Conservation (phyloP, 208 protist genomes). For the Angomonas ambiguus region DNA sequence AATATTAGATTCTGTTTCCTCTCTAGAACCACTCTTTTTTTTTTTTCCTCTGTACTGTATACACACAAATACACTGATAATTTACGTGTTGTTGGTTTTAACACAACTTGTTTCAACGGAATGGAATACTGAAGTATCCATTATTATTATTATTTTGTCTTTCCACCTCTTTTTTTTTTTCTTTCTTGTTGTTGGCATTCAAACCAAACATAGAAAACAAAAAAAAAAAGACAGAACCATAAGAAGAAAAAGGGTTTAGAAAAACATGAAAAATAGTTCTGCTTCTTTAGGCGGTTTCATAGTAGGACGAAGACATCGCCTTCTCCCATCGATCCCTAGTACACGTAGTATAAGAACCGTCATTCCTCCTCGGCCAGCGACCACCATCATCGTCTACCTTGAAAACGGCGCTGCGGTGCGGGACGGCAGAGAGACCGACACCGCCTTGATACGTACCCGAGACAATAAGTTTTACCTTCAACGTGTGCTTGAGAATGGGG, state of each 20-base stretch:
- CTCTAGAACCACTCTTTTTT: slow-evolving; percentile 9
- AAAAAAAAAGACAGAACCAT: no score
- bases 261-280: no score
- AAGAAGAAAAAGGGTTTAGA: no score
- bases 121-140: no score
- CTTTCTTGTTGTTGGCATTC: no score
- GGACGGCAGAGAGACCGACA: slow-evolving; percentile 59
- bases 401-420: slow-evolving; percentile 59
- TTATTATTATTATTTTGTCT: slow-evolving; percentile 11
- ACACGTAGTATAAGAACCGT: slow-evolving; percentile 60
- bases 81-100: no score
- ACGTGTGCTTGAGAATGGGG: slow-evolving; percentile 68
- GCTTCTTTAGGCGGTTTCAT: no score
- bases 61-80: no score
- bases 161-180: no score
- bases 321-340: not conserved
- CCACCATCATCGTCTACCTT: slow-evolving; percentile 81
- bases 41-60: slow-evolving; percentile 12
- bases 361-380: slow-evolving; percentile 72
- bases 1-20: not conserved
- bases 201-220: no score
- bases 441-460: slow-evolving; percentile 76
- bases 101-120: no score
- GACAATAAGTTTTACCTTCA: slow-evolving; percentile 92
- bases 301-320: not conserved